Base-by-base conservation (phyloP, 257 asterid species). In the Verbascum thapsus region DNA sequence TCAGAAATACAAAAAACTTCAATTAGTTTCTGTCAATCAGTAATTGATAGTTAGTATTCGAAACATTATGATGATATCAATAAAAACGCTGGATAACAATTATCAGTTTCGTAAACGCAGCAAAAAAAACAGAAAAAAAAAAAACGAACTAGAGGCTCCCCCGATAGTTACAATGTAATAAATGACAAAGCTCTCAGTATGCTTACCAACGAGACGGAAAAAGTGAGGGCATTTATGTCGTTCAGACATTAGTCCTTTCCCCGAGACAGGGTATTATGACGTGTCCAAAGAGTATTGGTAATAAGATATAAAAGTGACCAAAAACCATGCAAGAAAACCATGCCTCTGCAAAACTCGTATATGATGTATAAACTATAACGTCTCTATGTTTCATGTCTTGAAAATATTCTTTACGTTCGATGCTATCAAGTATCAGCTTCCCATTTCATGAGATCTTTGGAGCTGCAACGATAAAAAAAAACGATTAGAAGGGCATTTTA, bases 361-460 rank as follows among this genome's bases (percentile, higher is more conserved):
- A 53, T 50, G 58, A 38, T 48, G 68, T 66, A 61, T 26, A 26
- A 26, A 26, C 32, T 26, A 26, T 76, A 60, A 62, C 68, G 61
- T 67, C 73, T 58, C 51, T 58, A 37, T 57, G 55, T 49, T 19
- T 67, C 63, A 32, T 65, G 52, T 74, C 30, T 62, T 47, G 7
- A 17, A 11, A 35, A 53, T 40, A 23, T 22, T 57, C 69, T 78
- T 74, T 79, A 77, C 12, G 54, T 45, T n/a, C 19, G 73, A 71
- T 66, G 68, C 53, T 20, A 60, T 54, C 55, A 68, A 50, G 41
- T 41, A 69, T 58, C 59, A 63, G 71, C 23, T 42, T 40, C 71
- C 77, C 68, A 74, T 75, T 72, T 72, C 84, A 55, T 63, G 72
- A 65, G 71, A 76, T 59, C 74, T 82, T 42, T 2, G 89, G 86